Percentiles rank a stretch among this genome's conserved stretches.
These are phyloP conservation scores for Chlorella variabilis DNA, from an alignment of 163 green algal species.

Conservation along the genomic window DNA sequence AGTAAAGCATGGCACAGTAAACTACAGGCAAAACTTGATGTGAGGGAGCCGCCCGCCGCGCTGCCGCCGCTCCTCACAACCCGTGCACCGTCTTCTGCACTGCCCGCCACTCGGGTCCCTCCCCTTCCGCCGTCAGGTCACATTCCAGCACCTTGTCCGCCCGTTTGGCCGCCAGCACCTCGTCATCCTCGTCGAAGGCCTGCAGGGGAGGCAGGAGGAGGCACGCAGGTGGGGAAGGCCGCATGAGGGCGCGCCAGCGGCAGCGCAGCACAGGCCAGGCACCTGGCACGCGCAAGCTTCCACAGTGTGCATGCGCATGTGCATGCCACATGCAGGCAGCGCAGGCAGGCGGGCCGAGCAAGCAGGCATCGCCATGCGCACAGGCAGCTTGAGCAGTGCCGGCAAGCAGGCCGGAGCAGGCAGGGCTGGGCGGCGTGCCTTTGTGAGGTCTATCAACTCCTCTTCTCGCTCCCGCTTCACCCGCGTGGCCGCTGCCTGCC, in stretches of 20 bases:
- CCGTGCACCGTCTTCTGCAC: slow-evolving; percentile 2
- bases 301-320: no score
- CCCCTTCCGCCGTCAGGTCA: slow-evolving; percentile 14
- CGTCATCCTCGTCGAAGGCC: not conserved
- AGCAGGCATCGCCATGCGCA: not conserved
- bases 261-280: no score
- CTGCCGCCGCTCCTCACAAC: no score
- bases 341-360: not conserved
- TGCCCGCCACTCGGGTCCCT: slow-evolving; percentile 7
- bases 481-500: not conserved
- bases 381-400: not conserved
- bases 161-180: slow-evolving; percentile 5
- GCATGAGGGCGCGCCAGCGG: no score
- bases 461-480: not conserved
- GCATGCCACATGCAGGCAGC: not conserved
- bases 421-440: not conserved
- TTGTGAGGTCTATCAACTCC: slow-evolving; percentile 17
- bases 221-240: no score
- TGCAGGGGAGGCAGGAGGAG: not conserved
- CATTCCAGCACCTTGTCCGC: slow-evolving; percentile 2
- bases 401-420: not conserved
- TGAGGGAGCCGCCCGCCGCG: no score
- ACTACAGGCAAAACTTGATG: not conserved
- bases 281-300: no score
- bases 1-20: not conserved